Base-by-base conservation (phyloP, 2,329 filamentous ascomycete genomes). In the Amesomyces nigricolor region DNA sequence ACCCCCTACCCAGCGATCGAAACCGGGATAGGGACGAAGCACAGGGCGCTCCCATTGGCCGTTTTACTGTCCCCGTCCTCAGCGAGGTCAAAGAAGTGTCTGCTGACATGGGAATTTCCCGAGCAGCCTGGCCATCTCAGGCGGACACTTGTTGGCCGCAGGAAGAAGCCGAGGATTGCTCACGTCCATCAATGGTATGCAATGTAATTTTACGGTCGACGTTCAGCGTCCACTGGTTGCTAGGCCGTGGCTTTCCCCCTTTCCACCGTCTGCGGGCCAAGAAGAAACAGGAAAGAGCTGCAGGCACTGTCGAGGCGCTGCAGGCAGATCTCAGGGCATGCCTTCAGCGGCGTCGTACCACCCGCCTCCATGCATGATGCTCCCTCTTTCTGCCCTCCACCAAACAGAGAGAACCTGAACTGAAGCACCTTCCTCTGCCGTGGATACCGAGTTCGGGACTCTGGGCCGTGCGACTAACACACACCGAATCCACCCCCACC, bases 101-200 rank as follows among this genome's bases (percentile, higher is more conserved):
- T 51, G 51, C 51, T 54, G 47, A 53, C 55, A 35, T 40, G 43
- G 52, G 50, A 47, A 58, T 53, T 26, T 48, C 37, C 56, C 52
- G 53, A 47, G 22, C 39, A 40, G 39, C 19, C 26, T 37, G 32
- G 47, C 19, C 39, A 26, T 26, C 22, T 26, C 37, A 54, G 29
- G 50, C 22, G 44, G 37, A 44, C 47, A 43, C 51, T 26, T 26
- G 22, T 26, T 26, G 39, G 52, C 51, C 47, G 48, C 46, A 54
- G 45, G 22, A 43, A 51, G 44, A 56, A 54, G 17, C 57, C 53
- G 57, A 54, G 47, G 53, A 38, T 22, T 42, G 29, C 47, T 45
- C 40, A 42, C 40, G 39, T 45, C 22, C 29, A 50, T 35, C 35
- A 43, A 35, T n/a, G n/a, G 40, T 14, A 14, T 22, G 17, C 35